Percentiles rank a stretch among this genome's conserved stretches.
Evolutionary conservation across 2,329 filamentous ascomycete species (phyloP).

Genomic region (Triangularia setosa): DNA sequence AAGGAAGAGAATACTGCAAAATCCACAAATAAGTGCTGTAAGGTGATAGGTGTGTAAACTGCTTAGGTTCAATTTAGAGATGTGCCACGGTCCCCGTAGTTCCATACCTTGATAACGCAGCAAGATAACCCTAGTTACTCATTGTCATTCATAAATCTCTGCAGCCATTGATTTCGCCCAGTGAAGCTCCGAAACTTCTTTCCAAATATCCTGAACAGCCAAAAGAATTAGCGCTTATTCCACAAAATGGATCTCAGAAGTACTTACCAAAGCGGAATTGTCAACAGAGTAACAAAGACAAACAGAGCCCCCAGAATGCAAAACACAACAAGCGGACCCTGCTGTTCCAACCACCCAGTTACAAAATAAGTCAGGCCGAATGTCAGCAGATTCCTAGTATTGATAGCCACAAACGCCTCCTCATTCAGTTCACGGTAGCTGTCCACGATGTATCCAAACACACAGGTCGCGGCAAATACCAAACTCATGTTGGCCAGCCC

Average conservation of each 20-base stretch:
- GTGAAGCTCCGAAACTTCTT: slow-evolving; percentile 43
- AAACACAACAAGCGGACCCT: slow-evolving; percentile 36
- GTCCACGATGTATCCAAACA: slow-evolving; percentile 50
- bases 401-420: slow-evolving; percentile 50
- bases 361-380: slow-evolving; percentile 45
- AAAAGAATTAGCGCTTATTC: background rate
- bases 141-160: slow-evolving; percentile 30
- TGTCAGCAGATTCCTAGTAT: slow-evolving; percentile 44
- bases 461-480: slow-evolving; percentile 43
- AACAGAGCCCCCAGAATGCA: slow-evolving; percentile 39
- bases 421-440: slow-evolving; percentile 43
- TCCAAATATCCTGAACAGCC: slow-evolving; percentile 39
- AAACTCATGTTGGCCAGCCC: slow-evolving; percentile 47
- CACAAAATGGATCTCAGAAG: background rate
- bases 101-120: background rate
- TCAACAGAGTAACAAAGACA: slow-evolving; percentile 41
- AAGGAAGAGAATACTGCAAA: too few relatives aligned
- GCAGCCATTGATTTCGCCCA: slow-evolving; percentile 36
- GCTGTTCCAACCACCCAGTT: slow-evolving; percentile 36
- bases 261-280: slow-evolving; percentile 42
- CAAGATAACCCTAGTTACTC: background rate
- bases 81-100: too few relatives aligned
- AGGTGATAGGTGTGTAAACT: too few relatives aligned
- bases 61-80: background rate
- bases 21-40: too few relatives aligned